Base-by-base conservation (phyloP, 2,329 filamentous ascomycete genomes). In the Cytospora chrysosperma region DNA sequence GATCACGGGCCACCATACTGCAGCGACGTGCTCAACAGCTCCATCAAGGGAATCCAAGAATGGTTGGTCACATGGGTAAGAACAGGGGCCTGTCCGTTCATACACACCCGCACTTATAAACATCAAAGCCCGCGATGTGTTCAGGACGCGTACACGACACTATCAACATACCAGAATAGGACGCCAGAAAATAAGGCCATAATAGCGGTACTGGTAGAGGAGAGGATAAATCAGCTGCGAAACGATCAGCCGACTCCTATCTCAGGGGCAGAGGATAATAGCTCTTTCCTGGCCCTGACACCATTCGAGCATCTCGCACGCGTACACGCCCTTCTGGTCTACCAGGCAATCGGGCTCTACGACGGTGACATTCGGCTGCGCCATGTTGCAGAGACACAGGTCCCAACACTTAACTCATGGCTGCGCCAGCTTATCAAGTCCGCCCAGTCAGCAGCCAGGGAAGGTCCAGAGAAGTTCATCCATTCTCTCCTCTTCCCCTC, bases 281-380 rank as follows among this genome's bases (percentile, higher is more conserved):
- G 26, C 6, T 15, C 26, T 26, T 12, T 24, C 32, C 12, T 40
- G 17, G 37, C 17, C 8, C 61, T 68, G 15, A 65, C 65, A 51
- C 65, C 68, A 4, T 52, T 68, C 2, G 64, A 67, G 27, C 72
- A 72, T 58, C 72, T 83, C 6, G 78, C 80, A 0, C 76, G 79
- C 40, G 75, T 77, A 0, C 81, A 85, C 13, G 77, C 82, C 1
- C 75, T 85, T 2, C 64, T 83, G 3, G 71, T 82, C 0, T 84
- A 84, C 68, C 77, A 81, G 56, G 77, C 78, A 37, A 80, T 85
- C 62, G 72, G 78, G 17, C 71, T 85, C 34, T 83, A 82, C 61
- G 81, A 84, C 68, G 79, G 78, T 17, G 78, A 82, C 67, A 77
- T 83, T n/a, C 69, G 73, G 19, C 71, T 75, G 6, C 74, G 77